phyloP scores from a whole-genome alignment of 257 asterid genomes.

The Osmanthus fragrans region DNA sequence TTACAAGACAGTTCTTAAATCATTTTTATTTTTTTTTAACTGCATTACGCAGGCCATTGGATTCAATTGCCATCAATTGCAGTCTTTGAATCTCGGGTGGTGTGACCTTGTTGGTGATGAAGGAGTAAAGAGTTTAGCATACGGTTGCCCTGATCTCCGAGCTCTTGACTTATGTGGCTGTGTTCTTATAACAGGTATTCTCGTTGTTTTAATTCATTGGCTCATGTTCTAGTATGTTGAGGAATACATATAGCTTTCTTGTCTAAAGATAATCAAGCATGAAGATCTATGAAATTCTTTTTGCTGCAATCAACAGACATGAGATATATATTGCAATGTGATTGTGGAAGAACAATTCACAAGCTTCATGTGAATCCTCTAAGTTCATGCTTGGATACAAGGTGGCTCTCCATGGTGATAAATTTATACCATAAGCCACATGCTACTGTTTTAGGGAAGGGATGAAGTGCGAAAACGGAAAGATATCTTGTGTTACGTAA shows the following conservation, averaged over 20 bases:
- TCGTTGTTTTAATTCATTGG: not conserved
- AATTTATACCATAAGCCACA: not conserved
- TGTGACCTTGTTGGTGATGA: constrained; percentile 82
- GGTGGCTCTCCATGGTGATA: not conserved
- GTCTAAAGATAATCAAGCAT: not conserved
- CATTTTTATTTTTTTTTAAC: not conserved
- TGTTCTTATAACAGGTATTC: constrained; percentile 83
- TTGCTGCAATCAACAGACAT: not conserved
- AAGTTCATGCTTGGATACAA: not conserved
- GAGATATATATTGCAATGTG: not conserved
- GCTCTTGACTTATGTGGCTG: constrained; percentile 92
- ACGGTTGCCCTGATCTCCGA: constrained; percentile 88
- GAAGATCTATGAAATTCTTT: not conserved
- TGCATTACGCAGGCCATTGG: constrained; percentile 73
- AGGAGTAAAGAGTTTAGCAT: constrained; percentile 93
- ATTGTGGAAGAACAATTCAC: not conserved
- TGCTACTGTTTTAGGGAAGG: not conserved
- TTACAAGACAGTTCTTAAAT: not conserved
- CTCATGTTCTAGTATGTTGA: not conserved
- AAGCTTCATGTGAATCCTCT: not conserved
- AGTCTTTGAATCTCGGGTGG: constrained; percentile 86
- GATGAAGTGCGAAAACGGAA: not conserved
- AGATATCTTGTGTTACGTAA: not conserved
- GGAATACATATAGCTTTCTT: not conserved
- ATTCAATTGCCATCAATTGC: constrained; percentile 77